Evolutionary conservation across 2,329 filamentous ascomycete species (phyloP).

Genomic region (Trichoderma sp.): DNA sequence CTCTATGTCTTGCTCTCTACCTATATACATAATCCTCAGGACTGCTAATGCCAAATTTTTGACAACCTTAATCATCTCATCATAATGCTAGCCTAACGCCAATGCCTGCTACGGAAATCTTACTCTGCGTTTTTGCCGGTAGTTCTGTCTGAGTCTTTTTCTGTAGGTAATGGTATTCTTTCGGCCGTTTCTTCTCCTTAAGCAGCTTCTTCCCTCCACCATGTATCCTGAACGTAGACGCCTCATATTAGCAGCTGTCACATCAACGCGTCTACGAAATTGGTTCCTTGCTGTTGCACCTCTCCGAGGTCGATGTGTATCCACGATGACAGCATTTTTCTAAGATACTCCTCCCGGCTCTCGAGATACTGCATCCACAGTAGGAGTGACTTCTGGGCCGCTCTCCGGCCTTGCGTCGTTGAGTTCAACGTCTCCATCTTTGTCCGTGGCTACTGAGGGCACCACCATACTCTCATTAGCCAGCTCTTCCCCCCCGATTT

Average conservation of each 20-base stretch:
- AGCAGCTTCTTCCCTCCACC: not conserved
- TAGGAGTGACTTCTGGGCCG: not conserved
- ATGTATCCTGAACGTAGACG: not conserved
- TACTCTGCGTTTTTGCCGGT: not conserved
- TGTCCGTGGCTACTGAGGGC: conserved; percentile 21
- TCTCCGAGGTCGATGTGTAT: not conserved
- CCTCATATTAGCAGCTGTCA: not conserved
- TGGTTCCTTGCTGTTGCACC: not conserved
- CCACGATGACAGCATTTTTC: not conserved
- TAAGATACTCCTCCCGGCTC: conserved; percentile 3
- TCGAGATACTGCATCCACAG: not conserved
- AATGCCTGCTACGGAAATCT: not conserved
- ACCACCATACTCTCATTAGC: not conserved
- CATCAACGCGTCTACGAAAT: not conserved
- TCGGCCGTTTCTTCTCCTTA: not conserved
- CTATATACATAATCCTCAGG: not conserved
- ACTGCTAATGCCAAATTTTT: not conserved
- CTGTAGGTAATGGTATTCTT: not conserved
- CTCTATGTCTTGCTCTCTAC: not conserved
- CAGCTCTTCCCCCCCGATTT: not conserved
- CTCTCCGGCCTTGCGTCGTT: not conserved
- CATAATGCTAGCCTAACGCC: not conserved
- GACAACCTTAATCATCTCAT: not conserved
- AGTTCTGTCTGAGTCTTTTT: not conserved
- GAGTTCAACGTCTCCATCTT: conserved; percentile 28